These are phyloP conservation scores for Pyrenophora seminiperda DNA, from an alignment of 2,329 filamentous ascomycete genomes.

Conservation along the genomic window DNA sequence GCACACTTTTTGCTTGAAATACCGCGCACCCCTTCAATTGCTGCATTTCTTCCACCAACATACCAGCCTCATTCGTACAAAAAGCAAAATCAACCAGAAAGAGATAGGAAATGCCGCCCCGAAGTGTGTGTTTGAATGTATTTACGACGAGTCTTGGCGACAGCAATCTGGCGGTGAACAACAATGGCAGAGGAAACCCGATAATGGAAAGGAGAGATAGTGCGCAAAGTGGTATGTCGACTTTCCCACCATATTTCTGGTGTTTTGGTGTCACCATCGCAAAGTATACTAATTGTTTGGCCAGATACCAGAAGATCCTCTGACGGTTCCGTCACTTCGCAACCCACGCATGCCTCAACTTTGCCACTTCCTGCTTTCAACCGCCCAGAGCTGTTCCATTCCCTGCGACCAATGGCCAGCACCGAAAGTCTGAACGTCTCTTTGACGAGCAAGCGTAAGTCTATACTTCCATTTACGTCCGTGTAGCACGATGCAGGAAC, in stretches of 20 bases:
- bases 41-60: conserved; percentile 11
- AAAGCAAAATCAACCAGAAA: conserved; percentile 19
- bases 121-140: conserved; percentile 46
- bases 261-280: neutral
- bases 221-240: conserved; percentile 34
- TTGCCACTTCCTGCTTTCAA: conserved; percentile 30
- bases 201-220: conserved; percentile 35
- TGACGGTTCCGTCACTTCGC: conserved; percentile 27
- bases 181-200: conserved; percentile 17
- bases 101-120: conserved; percentile 39
- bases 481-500: conserved; percentile 35
- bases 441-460: conserved; percentile 34
- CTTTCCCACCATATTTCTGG: neutral
- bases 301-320: conserved; percentile 31
- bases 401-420: conserved; percentile 31
- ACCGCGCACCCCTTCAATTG: conserved; percentile 21
- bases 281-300: conserved; percentile 12
- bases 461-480: conserved; percentile 8
- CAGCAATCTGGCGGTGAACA: conserved; percentile 35
- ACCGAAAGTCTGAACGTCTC: conserved; percentile 32
- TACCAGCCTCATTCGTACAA: conserved; percentile 16
- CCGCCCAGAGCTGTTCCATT: conserved; percentile 31
- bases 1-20: conserved; percentile 35
- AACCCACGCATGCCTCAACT: conserved; percentile 18
- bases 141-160: conserved; percentile 43